These are phyloP conservation scores for Cytospora mali DNA, from an alignment of 2,329 filamentous ascomycete species.

Conservation along the genomic window DNA sequence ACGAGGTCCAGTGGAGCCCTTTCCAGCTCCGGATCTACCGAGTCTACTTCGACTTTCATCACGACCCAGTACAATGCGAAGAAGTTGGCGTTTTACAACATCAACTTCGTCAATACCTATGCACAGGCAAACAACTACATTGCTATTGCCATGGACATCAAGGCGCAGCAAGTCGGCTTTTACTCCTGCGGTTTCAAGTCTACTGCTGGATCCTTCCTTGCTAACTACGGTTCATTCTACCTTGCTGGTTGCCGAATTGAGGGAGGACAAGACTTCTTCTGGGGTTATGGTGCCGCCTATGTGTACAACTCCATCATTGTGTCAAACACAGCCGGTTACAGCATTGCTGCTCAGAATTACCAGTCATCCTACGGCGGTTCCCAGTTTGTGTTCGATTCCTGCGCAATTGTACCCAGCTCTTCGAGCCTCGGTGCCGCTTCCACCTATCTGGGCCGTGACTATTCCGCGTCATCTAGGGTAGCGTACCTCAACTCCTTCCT, in stretches of 20 bases:
- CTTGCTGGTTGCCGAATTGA: conserved; percentile 19
- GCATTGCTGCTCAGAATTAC: conserved; percentile 35
- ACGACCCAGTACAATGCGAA: conserved; percentile 36
- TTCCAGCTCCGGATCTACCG: conserved; percentile 27
- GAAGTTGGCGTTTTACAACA: conserved; percentile 36
- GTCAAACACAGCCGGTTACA: conserved; percentile 32
- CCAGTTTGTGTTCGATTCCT: conserved; percentile 28
- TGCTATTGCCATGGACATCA: conserved; percentile 20
- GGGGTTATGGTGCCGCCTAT: conserved; percentile 20
- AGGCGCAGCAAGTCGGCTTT: conserved; percentile 14
- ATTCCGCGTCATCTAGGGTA: conserved; percentile 33
- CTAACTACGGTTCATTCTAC: conserved; percentile 26
- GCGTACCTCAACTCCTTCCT: conserved; percentile 37
- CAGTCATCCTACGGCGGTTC: conserved; percentile 34
- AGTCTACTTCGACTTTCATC: conserved; percentile 33
- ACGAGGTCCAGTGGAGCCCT: conserved; percentile 20
- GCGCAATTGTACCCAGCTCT: conserved; percentile 25
- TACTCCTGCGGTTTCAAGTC: conserved; percentile 26
- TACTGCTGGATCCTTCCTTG: conserved; percentile 22
- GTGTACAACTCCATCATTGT: conserved; percentile 30
- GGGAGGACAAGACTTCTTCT: conserved; percentile 23
- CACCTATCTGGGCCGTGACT: conserved; percentile 37
- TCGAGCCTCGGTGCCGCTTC: conserved; percentile 30
- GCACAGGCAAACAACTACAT: conserved; percentile 26
- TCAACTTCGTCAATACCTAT: conserved; percentile 34